Evolutionary conservation across 164 flowering plant species (phyloP).

Genomic region (Protea cynaroides): DNA sequence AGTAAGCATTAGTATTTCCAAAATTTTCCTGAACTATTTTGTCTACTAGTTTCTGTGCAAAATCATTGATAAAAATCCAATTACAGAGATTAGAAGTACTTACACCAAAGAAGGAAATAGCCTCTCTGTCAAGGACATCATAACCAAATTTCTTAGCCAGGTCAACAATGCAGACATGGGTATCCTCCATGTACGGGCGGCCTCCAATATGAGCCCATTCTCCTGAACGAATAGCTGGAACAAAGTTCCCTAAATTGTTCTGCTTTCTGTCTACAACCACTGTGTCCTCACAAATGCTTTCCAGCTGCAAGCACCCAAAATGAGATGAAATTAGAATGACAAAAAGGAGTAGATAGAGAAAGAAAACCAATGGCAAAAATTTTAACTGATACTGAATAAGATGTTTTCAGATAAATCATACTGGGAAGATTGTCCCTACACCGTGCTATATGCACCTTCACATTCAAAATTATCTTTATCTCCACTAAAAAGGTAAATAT

Average conservation of each 20-base stretch:
- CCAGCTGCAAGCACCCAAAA: slow-evolving; percentile 40
- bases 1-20: too few species aligned
- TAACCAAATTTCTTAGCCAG: slow-evolving; percentile 61
- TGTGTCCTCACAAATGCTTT: slow-evolving; percentile 68
- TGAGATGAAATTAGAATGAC: not conserved
- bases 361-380: too few species aligned
- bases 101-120: slow-evolving; percentile 89
- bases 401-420: too few species aligned
- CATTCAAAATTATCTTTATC: too few species aligned
- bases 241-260: slow-evolving; percentile 22
- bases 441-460: too few species aligned
- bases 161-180: slow-evolving; percentile 73
- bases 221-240: slow-evolving; percentile 71
- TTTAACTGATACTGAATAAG: too few species aligned
- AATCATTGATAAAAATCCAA: too few species aligned
- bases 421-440: not conserved
- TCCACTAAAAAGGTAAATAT: too few species aligned
- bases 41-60: too few species aligned
- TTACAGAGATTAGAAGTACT: slow-evolving; percentile 20
- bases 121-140: slow-evolving; percentile 33
- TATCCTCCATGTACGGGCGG: slow-evolving; percentile 78
- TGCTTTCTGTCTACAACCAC: slow-evolving; percentile 28
- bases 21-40: too few species aligned
- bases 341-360: too few species aligned
- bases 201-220: slow-evolving; percentile 88